Conservation (phyloP, 345 rosid species). For the Boechera retrofracta region DNA sequence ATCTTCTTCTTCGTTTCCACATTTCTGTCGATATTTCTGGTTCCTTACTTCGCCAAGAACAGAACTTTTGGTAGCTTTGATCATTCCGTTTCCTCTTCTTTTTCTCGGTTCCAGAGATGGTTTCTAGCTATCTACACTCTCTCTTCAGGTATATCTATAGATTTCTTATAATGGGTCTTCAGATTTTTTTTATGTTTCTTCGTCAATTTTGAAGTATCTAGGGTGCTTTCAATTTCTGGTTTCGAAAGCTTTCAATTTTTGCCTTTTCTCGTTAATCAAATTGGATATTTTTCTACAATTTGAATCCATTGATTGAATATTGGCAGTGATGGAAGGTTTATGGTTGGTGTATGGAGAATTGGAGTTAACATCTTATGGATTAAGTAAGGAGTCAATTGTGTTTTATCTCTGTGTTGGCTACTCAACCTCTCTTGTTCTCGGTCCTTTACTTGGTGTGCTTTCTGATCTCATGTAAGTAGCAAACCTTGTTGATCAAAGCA, state of each 20-base stretch:
- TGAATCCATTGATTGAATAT: not conserved
- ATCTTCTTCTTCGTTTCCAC: slow-evolving; percentile 63
- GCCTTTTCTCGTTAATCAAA: not conserved
- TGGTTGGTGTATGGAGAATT: slow-evolving; percentile 84
- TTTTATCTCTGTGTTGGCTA: slow-evolving; percentile 61
- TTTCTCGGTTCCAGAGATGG: slow-evolving; percentile 63
- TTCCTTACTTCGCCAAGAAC: slow-evolving; percentile 55
- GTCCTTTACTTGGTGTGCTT: slow-evolving; percentile 66
- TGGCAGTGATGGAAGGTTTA: slow-evolving; percentile 71
- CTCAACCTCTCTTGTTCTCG: slow-evolving; percentile 60
- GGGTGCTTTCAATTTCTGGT: not conserved
- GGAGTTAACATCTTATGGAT: slow-evolving; percentile 57
- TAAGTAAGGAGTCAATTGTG: slow-evolving; percentile 60
- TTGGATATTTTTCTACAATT: not conserved
- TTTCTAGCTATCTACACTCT: slow-evolving; percentile 72
- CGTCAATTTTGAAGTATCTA: not conserved
- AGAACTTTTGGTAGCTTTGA: slow-evolving; percentile 55
- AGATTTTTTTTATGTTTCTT: not conserved
- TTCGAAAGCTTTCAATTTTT: not conserved
- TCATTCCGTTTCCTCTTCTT: slow-evolving; percentile 52
- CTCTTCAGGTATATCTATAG: slow-evolving; percentile 63
- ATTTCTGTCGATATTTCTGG: slow-evolving; percentile 59
- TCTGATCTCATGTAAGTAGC: slow-evolving; percentile 79
- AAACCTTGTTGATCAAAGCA: slow-evolving; percentile 9
- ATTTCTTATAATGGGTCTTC: not conserved